A percentile compares a stretch with the other conserved stretches of the same genome.
phyloP scores from a whole-genome alignment of 1,284 basidiomycete species.

The Tilletiopsis washingtonensis region DNA sequence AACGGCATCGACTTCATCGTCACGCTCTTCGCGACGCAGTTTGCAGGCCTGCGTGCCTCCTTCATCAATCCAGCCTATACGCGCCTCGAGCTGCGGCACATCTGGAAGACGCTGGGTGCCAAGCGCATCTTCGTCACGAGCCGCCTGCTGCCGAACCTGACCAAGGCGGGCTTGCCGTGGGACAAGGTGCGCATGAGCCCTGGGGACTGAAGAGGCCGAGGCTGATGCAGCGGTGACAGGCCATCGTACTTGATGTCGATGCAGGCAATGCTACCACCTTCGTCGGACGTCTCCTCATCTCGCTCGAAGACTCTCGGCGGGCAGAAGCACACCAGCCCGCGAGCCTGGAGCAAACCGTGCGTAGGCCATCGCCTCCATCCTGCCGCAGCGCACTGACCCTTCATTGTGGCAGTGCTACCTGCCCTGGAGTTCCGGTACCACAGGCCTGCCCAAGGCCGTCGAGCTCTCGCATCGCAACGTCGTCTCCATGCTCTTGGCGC shows the following conservation, averaged over 20 bases:
- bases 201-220: slow-evolving; percentile 1
- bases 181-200: slow-evolving; percentile 6
- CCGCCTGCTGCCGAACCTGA: slow-evolving; percentile 3
- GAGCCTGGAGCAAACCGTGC: neutral
- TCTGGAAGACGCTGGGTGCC: slow-evolving; percentile 15
- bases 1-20: slow-evolving; percentile 25
- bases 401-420: slow-evolving; percentile 18
- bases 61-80: slow-evolving; percentile 21
- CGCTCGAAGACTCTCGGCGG: neutral
- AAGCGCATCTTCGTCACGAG: slow-evolving; percentile 14
- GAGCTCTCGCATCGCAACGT: slow-evolving; percentile 21
- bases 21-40: slow-evolving; percentile 15
- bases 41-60: slow-evolving; percentile 18
- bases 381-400: slow-evolving; percentile 2
- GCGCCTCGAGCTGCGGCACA: slow-evolving; percentile 17
- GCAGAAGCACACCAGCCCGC: neutral
- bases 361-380: no score
- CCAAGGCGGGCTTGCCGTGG: slow-evolving; percentile 5
- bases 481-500: slow-evolving; percentile 12
- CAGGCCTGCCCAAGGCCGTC: slow-evolving; percentile 21
- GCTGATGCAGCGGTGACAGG: neutral
- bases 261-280: no score
- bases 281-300: neutral
- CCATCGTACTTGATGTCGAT: no score
- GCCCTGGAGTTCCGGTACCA: slow-evolving; percentile 20